These are phyloP conservation scores for Lunasporangiospora selenospora DNA, from an alignment of 192 early-diverging fungal genomes.

Conservation along the genomic window DNA sequence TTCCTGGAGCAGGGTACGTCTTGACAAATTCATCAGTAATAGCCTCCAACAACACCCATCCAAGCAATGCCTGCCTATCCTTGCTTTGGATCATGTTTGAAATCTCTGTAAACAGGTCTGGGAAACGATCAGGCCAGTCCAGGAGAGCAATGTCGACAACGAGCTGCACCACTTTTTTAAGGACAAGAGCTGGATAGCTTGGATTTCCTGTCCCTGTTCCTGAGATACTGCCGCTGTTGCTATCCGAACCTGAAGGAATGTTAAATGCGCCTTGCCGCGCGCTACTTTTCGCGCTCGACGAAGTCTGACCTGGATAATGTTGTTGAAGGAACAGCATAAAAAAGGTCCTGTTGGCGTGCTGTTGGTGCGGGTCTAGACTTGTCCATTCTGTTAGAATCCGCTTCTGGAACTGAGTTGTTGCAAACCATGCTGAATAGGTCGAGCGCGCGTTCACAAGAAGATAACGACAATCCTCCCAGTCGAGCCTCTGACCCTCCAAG, in stretches of 20 bases:
- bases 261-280: too few relatives aligned
- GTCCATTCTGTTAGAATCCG: constrained; percentile 35
- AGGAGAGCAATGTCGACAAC: constrained; percentile 32
- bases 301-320: too few relatives aligned
- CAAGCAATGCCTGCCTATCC: constrained; percentile 26
- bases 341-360: constrained; percentile 29
- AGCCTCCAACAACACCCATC: constrained; percentile 40
- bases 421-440: constrained; percentile 36
- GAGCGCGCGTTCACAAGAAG: constrained; percentile 34
- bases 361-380: constrained; percentile 18
- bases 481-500: constrained; percentile 20
- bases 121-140: constrained; percentile 44
- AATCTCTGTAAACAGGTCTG: constrained; percentile 40
- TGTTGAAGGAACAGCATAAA: constrained; percentile 34
- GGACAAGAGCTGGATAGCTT: constrained; percentile 26
- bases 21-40: constrained; percentile 33
- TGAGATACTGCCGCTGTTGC: background rate
- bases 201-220: background rate
- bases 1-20: constrained; percentile 28
- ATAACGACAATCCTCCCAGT: constrained; percentile 32
- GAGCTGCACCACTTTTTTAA: constrained; percentile 42
- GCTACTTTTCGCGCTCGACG: too few relatives aligned
- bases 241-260: background rate
- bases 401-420: constrained; percentile 43
- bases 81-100: constrained; percentile 29